Evolutionary conservation across 148 eudicot species (phyloP).

Genomic region (Chenopodium quinoa): DNA sequence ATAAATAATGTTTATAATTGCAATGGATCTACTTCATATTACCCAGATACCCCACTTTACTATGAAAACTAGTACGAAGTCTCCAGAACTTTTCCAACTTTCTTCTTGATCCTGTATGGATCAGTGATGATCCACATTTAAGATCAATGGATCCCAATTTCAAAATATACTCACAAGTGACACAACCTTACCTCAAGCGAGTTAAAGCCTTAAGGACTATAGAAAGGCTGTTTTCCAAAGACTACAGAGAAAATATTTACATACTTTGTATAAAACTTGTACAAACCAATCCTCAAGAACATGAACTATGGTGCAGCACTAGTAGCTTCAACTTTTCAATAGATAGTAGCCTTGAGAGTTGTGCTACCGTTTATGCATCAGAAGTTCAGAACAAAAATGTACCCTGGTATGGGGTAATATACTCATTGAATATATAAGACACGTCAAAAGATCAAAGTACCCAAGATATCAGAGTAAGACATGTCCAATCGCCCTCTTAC

Average conservation of each 20-base stretch:
- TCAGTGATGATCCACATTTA: background rate
- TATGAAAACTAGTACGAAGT: background rate
- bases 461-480: background rate
- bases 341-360: background rate
- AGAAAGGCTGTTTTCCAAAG: background rate
- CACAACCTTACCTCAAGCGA: background rate
- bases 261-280: background rate
- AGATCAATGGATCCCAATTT: background rate
- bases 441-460: too few relatives aligned
- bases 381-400: too few relatives aligned
- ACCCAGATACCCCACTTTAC: background rate
- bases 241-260: background rate
- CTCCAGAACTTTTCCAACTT: background rate
- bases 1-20: background rate
- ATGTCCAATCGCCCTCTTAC: background rate
- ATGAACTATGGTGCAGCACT: background rate
- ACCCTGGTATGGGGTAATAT: background rate
- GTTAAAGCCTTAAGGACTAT: background rate
- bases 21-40: background rate
- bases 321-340: background rate
- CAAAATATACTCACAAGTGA: background rate
- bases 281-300: background rate
- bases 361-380: background rate
- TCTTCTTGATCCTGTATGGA: background rate
- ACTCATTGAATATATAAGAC: background rate